Percentiles rank a stretch among this genome's conserved stretches.
Evolutionary conservation across 202 grass and related monocot genomes (phyloP).

Genomic region (Carex arenaria): DNA sequence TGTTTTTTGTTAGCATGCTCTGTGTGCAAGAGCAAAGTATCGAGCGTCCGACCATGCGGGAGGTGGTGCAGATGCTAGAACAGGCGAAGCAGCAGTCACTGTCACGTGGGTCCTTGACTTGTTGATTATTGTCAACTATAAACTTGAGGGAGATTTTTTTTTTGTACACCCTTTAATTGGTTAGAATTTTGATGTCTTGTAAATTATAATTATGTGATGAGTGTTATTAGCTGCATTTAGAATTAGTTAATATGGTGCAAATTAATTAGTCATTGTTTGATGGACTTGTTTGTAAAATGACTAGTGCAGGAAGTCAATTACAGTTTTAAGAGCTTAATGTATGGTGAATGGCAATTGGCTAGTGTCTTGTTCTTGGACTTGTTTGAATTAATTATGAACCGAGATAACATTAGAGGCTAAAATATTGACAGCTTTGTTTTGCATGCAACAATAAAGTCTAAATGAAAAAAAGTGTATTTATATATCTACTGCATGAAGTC

Average conservation of each 20-base stretch:
- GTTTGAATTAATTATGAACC: not conserved
- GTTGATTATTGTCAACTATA: not conserved
- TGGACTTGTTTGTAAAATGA: constrained; percentile 1
- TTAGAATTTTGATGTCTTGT: constrained; percentile 8
- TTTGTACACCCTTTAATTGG: not conserved
- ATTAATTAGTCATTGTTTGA: constrained; percentile 8
- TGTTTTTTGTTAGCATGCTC: constrained; percentile 66
- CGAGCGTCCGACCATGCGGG: constrained; percentile 84
- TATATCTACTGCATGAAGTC: too few species aligned
- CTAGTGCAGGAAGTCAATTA: not conserved
- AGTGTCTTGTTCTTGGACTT: not conserved
- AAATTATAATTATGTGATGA: constrained; percentile 9
- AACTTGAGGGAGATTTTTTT: not conserved
- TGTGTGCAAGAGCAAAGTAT: constrained; percentile 89
- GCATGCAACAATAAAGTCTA: too few species aligned
- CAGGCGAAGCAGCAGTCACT: constrained; percentile 40
- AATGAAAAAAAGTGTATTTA: too few species aligned
- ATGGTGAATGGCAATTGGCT: not conserved
- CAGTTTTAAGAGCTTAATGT: not conserved
- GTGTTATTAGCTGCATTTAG: not conserved
- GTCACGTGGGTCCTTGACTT: not conserved
- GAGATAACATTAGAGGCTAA: not conserved
- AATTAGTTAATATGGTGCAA: not conserved
- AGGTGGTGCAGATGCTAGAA: constrained; percentile 90
- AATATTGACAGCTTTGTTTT: too few species aligned